Evolutionary conservation across 805 yeast species (phyloP).

Genomic region (Cyberlindnera sargentensis): DNA sequence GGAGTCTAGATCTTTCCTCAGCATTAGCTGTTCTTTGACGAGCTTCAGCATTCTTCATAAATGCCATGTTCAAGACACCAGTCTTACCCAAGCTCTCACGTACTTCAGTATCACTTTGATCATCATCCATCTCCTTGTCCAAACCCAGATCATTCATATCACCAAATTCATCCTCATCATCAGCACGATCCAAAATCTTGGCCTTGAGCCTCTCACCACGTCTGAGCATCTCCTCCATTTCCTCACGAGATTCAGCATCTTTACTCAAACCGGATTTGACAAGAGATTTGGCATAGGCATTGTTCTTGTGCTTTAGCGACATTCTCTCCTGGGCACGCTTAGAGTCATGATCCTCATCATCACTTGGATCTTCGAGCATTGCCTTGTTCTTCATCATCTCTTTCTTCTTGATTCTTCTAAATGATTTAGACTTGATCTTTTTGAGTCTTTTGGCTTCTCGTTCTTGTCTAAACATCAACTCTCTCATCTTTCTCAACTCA

Average conservation of each 20-base stretch:
- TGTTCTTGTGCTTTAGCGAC: slow-evolving; percentile 83
- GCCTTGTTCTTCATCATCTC: slow-evolving; percentile 67
- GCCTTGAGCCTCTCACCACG: slow-evolving; percentile 73
- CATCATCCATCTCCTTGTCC: slow-evolving; percentile 39
- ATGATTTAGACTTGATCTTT: slow-evolving; percentile 90
- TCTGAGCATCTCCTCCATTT: slow-evolving; percentile 89
- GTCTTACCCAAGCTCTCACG: slow-evolving; percentile 56
- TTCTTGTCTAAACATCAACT: slow-evolving; percentile 93
- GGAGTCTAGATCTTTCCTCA: slow-evolving; percentile 43
- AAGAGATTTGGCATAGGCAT: slow-evolving; percentile 89
- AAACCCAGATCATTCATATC: slow-evolving; percentile 42
- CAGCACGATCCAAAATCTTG: slow-evolving; percentile 59
- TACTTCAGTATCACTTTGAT: slow-evolving; percentile 27
- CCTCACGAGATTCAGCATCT: slow-evolving; percentile 76
- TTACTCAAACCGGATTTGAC: slow-evolving; percentile 85
- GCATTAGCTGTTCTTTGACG: slow-evolving; percentile 54
- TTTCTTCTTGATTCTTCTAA: slow-evolving; percentile 78
- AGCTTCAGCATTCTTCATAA: slow-evolving; percentile 86
- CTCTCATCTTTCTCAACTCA: slow-evolving; percentile 88
- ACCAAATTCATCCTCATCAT: slow-evolving; percentile 33
- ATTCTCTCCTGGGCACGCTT: slow-evolving; percentile 88
- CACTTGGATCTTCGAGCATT: slow-evolving; percentile 50
- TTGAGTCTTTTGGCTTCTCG: slow-evolving; percentile 83
- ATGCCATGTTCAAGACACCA: slow-evolving; percentile 93
- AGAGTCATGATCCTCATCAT: slow-evolving; percentile 58